Base-by-base conservation (phyloP, 805 yeast species). In the Kregervanrija pseudodelftensis region DNA sequence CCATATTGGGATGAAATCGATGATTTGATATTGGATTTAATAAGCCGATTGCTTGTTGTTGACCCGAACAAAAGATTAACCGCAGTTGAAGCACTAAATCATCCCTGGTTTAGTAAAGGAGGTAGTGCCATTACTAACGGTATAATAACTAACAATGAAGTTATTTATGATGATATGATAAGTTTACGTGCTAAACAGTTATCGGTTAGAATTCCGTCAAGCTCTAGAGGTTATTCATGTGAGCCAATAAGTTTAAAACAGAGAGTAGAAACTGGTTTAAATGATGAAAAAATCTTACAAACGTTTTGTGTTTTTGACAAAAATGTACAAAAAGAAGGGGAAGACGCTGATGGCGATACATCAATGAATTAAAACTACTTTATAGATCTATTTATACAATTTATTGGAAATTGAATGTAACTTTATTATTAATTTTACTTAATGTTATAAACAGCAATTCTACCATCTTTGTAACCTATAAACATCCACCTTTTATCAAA, bases 1-100 rank as follows among this genome's bases (percentile, higher is more conserved):
- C 91, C 91, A 0, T 85, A 80, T 54, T 85, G 90, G 85, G 91
- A 85, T 60, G 73, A 73, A 1, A 79, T 84, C 15, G 72, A 70
- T 33, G 91, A 85, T 58, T 57, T 71, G 4, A 86, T 77, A 0
- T 59, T 85, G 42, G 89, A 85, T 57, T 63, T 85, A 46, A 81
- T 85, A 4, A 70, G 85, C 5, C 71, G 75, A 47, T 63, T 85
- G 40, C 60, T 85, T 39, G 76, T 80, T 11, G 77, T 79, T 10
- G 70, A 75, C 47, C 73, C 80, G 0, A 49, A 49, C n/a, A 61
- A 67, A 33, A 58, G 83, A 42, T 63, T 62, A 37, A 69, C 69
- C 39, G 69, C 73, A 9, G 48, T 53, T 3, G 65, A 67, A 39
- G 65, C 77, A 1, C 45, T 61, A 8, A 45, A 50, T 1, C 82